These are phyloP conservation scores for Mariannaea sp. DNA, from an alignment of 2,329 filamentous ascomycete species.

Conservation along the genomic window DNA sequence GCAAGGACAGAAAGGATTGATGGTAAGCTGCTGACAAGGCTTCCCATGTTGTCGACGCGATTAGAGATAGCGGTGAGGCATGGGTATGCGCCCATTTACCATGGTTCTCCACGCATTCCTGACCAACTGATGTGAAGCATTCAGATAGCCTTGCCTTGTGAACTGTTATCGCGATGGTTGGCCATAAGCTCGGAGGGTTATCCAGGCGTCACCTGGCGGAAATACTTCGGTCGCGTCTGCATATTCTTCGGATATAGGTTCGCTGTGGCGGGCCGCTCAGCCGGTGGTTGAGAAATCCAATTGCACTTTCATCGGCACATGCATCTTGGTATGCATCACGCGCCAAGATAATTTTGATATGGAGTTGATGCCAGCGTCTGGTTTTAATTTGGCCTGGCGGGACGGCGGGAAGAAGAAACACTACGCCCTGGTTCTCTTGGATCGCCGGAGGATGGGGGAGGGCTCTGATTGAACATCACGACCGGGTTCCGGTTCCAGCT, in stretches of 20 bases:
- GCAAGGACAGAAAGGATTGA: neutral
- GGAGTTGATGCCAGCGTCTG: too few relatives aligned
- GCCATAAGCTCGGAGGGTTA: neutral
- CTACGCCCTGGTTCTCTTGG: conserved; percentile 33
- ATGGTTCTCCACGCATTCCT: conserved; percentile 6
- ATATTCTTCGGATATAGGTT: conserved; percentile 30
- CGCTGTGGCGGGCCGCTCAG: conserved; percentile 33
- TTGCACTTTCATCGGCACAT: too few relatives aligned
- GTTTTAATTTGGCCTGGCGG: too few relatives aligned
- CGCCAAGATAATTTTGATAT: too few relatives aligned
- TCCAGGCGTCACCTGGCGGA: conserved; percentile 24
- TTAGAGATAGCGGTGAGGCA: neutral
- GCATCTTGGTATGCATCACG: too few relatives aligned
- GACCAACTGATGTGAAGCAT: conserved; percentile 6
- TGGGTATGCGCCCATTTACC: conserved; percentile 16
- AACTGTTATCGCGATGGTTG: conserved; percentile 21
- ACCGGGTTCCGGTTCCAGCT: conserved; percentile 15
- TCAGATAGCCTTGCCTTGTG: conserved; percentile 8
- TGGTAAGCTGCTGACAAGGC: neutral
- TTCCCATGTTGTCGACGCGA: conserved; percentile 10
- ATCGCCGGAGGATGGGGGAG: conserved; percentile 29
- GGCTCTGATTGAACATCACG: conserved; percentile 22
- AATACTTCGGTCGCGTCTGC: conserved; percentile 34
- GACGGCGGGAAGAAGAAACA: neutral
- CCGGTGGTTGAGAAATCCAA: conserved; percentile 19